Conservation (phyloP, 2,329 filamentous ascomycete genomes). For the Leptoxyphium fumago region DNA sequence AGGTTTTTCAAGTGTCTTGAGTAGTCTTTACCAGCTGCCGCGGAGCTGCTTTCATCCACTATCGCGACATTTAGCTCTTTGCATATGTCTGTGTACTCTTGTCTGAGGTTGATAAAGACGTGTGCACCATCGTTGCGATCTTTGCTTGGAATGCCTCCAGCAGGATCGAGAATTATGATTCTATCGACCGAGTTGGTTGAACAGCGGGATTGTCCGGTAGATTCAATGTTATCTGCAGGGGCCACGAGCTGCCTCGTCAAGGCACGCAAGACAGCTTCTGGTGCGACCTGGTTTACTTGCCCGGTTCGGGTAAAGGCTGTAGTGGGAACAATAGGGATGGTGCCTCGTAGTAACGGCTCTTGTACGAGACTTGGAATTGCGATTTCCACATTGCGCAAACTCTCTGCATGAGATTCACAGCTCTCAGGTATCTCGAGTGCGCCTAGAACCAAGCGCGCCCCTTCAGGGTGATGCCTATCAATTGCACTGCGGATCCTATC, state of each 20-base stretch:
- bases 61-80: constrained; percentile 26
- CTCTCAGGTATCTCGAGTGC: constrained; percentile 24
- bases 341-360: constrained; percentile 49
- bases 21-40: not conserved
- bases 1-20: constrained; percentile 52
- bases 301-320: constrained; percentile 43
- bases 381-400: constrained; percentile 22
- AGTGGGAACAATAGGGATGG: constrained; percentile 55
- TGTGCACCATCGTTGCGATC: constrained; percentile 48
- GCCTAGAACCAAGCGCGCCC: constrained; percentile 54
- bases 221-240: not conserved
- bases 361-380: constrained; percentile 40
- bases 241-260: constrained; percentile 36
- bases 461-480: constrained; percentile 51
- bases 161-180: constrained; percentile 73
- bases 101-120: constrained; percentile 84
- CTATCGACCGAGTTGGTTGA: constrained; percentile 52
- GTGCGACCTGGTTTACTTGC: constrained; percentile 35
- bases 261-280: constrained; percentile 57
- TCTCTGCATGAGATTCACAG: constrained; percentile 3
- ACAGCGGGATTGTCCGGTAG: constrained; percentile 15
- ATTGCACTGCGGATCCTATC: constrained; percentile 62
- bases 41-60: not conserved
- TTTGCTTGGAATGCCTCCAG: constrained; percentile 66
- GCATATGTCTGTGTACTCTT: constrained; percentile 63